Percentiles rank a stretch among this genome's conserved stretches.
Evolutionary conservation across 192 early-diverging fungal genomes (phyloP).

Genomic region (Podila verticillata): DNA sequence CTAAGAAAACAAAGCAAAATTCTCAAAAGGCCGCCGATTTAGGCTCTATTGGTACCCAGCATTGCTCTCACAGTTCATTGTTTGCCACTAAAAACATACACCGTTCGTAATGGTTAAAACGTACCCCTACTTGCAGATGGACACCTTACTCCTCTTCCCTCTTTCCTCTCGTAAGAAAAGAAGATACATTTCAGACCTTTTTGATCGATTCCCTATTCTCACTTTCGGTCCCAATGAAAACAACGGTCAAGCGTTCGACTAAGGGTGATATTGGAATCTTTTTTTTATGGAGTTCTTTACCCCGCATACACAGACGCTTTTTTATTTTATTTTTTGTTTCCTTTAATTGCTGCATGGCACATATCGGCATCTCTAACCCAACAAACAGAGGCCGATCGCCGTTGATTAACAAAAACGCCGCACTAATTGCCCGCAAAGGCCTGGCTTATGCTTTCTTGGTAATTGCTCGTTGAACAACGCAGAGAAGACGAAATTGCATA

Average conservation of each 20-base stretch:
- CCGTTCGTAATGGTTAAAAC: too few relatives aligned
- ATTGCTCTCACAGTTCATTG: too few relatives aligned
- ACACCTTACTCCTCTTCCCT: too few relatives aligned
- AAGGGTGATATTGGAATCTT: background rate
- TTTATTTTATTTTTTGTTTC: too few relatives aligned
- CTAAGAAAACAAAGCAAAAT: too few relatives aligned
- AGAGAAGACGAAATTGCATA: background rate
- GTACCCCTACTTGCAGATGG: too few relatives aligned
- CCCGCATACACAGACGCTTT: background rate
- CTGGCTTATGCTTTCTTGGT: too few relatives aligned
- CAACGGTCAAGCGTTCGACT: background rate
- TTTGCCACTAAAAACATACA: too few relatives aligned
- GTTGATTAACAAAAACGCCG: background rate
- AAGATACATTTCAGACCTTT: background rate
- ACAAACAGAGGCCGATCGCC: background rate
- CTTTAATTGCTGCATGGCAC: background rate
- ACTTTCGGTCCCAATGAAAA: slow-evolving; percentile 6
- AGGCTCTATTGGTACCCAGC: too few relatives aligned
- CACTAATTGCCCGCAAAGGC: background rate
- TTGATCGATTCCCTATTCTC: slow-evolving; percentile 9
- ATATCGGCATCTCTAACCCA: background rate
- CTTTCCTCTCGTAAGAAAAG: too few relatives aligned
- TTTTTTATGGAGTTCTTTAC: background rate
- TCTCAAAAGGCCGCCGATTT: too few relatives aligned
- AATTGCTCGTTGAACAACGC: background rate